Evolutionary conservation across 1,139 yeast genomes (phyloP), one percentile per base, ranked within the genome.

Genomic region (Geotrichum bryndzae): DNA sequence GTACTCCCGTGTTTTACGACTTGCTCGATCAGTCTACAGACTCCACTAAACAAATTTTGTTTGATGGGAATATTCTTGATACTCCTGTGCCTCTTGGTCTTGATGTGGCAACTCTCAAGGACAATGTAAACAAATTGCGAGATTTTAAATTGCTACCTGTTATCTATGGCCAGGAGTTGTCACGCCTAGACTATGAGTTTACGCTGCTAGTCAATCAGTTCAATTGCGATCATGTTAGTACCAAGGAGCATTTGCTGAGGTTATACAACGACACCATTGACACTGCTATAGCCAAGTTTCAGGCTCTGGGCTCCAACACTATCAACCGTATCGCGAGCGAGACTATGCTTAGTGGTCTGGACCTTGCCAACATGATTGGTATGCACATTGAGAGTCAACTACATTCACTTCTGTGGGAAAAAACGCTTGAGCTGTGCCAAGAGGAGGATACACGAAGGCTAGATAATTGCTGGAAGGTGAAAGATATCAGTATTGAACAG

Each of bases 371-470:
- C 77, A 64, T 77, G 84, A 61, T 90, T 0, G 87, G 85, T 67
- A 85, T 84, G 62, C 88, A 88, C 67, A 85, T 89, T 13, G 96
- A 90, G 66, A 69, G 81, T 63, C 85, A 85, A 65, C 71, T 89
- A 27, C 87, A 85, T 69, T 88, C 84, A 54, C 69, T 54, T 60
- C 70, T 61, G 72, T 76, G 70, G 77, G 75, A 62, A 60, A 68
- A 66, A 48, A 55, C 68, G 61, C 45, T 72, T 53, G 64, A 66
- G 31, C 41, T 69, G 10, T 64, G 66, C 73, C 78, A 59, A 66
- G 72, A 38, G 71, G 72, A 27, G 72, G 86, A 65, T 66, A 67
- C 41, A 65, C 70, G 61, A 54, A 73, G 68, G 68, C 76, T 61
- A 70, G 82, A 11, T 62, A 71, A 38, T 70, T 75, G 50, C 70